Base-by-base conservation (phyloP, 164 flowering plant genomes). In the Taxillus chinensis region DNA sequence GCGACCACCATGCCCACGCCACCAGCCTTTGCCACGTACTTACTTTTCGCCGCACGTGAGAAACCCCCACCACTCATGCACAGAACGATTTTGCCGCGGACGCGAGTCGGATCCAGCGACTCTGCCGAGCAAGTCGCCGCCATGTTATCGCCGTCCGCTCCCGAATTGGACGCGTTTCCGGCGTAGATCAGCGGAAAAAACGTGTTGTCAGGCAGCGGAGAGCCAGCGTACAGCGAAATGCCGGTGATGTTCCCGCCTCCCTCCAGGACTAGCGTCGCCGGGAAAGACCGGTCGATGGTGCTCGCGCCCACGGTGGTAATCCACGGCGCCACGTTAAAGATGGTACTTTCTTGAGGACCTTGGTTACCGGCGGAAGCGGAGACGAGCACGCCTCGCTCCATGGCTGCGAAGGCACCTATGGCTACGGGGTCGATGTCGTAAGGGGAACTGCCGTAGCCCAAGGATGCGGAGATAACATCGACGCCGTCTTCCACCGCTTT, bases 291-390 rank as follows among this genome's bases (percentile, higher is more conserved):
- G 13, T 84, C 86, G 6, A 84, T 73, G 3, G 85, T 79, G 17
- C 86, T 68, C 0, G 86, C 86, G 2, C 85, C 90, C 8, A 80
- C 83, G 3, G 83, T 82, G 8, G 80, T 82, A 9, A 84, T 70
- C 89, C 90, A 84, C 0, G 90, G 90, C 0, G 86, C 79, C 0
- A 74, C 55, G 57, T 84, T 84, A 1, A 68, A 59, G 1, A 76
- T 75, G 8, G 77, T 62, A 39, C 3, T 4, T 3, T 10, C 14
- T 1, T 12, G 43, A 5, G 83, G 82, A 0, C 87, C 87, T 0
- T 62, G 68, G 59, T 83, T 83, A 2, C 89, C 86, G 1, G 80
- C 86, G 0, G 89, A 69, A 1, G 79, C 70, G 1, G 86, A 77
- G 0, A 83, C 82, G 40, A 81, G 48, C 5, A 81, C 65, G 0